Base-by-base conservation (phyloP, 208 protist genomes). In the Trypanosoma melophagium region DNA sequence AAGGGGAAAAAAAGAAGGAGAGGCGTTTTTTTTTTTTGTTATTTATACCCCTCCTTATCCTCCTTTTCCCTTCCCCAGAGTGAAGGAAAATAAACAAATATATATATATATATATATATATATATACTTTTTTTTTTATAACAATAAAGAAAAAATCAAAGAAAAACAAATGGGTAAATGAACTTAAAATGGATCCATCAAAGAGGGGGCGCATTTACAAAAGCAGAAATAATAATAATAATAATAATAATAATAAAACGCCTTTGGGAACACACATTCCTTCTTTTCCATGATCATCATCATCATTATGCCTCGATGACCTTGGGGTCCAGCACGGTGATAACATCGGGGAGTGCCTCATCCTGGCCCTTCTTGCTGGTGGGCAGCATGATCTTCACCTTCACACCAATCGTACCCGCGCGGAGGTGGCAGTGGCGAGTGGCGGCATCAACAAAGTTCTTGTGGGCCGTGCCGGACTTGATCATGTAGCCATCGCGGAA, bases 401-500 rank as follows among this genome's bases (percentile, higher is more conserved):
- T 97, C 59, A 99, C 93, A 84, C 99, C 99, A 64, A 99, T 92
- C 61, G 98, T 90, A 84, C 98, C 98, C 79, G 99, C 98, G 60
- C 98, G 92, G 58, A 99, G 81, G 69, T 98, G 84, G 80, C 99
- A 98, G 93, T 99, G 97, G 63, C 98, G 87, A 47, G 93, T 87
- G 69, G 98, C 98, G 61, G 65, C 73, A 84, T 99, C 97, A 17
- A 99, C 87, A 77, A 98, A 99, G 49, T 85, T 60, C 67, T 93
- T 92, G 60, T 86, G 81, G 50, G 96, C 91, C 41, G 98, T 84
- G 85, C 97, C 97, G 52, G 97, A 96, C 79, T 97, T 98, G 86
- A 99, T 98, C 98, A 99, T 99, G 87, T 99, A 99, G 62, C 99
- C 99, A 61, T 99, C 98, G 57, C 87, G 89, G 96, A 99, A 99